Evolutionary conservation across 2,329 filamentous ascomycete species (phyloP).

Genomic region (Fonsecaea pedrosoi): DNA sequence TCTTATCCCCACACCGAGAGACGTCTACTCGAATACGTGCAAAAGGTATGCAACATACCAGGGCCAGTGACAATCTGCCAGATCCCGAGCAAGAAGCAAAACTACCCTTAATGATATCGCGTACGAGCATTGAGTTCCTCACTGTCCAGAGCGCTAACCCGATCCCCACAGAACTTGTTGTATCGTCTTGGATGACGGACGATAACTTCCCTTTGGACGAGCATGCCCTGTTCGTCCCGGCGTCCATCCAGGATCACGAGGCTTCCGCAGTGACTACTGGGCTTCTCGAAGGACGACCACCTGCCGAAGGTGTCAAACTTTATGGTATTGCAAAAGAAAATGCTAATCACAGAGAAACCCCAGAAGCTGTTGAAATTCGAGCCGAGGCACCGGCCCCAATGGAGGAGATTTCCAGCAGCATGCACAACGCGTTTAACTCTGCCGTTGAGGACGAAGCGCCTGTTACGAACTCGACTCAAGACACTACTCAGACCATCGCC

Average conservation of each 20-base stretch:
- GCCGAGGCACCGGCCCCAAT: not conserved
- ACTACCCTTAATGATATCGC: not conserved
- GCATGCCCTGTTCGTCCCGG: not conserved
- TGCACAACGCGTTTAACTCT: not conserved
- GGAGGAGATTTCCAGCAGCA: not conserved
- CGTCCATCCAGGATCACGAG: not conserved
- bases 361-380: too few species aligned
- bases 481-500: not conserved
- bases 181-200: not conserved
- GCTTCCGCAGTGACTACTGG: not conserved
- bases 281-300: not conserved
- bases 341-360: too few species aligned
- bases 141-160: not conserved
- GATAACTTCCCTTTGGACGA: not conserved
- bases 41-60: not conserved
- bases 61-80: not conserved
- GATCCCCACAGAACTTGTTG: not conserved
- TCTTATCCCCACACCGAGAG: not conserved
- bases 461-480: not conserved
- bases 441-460: constrained; percentile 1
- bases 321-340: too few species aligned
- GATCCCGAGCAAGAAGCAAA: not conserved
- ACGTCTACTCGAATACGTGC: not conserved
- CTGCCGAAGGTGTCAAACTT: too few species aligned
- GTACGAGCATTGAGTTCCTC: not conserved